Percentiles rank a stretch among this genome's conserved stretches.
phyloP scores from a whole-genome alignment of 495 filamentous ascomycete species.

The Aspergillus haitiensis region DNA sequence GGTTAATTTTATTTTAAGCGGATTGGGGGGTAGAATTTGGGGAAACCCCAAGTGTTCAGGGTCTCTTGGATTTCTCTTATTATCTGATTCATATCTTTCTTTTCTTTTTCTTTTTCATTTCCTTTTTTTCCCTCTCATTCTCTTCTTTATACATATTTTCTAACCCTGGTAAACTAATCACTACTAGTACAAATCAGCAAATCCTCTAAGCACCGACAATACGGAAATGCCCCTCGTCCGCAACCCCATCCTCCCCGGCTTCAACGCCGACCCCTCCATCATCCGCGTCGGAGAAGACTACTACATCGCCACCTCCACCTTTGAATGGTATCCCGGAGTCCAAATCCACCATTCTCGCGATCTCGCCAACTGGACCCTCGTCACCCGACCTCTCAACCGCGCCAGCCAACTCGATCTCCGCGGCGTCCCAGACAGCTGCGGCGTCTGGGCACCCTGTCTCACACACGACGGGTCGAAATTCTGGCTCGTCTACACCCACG shows the following conservation, averaged over 20 bases:
- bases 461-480: constrained; percentile 58
- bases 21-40: no score
- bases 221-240: neutral
- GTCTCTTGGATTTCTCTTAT: no score
- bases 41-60: no score
- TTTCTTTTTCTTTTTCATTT: no score
- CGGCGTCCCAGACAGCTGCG: constrained; percentile 55
- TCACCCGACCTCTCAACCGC: constrained; percentile 29
- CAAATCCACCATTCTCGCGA: constrained; percentile 60
- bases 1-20: no score
- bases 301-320: constrained; percentile 63
- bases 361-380: constrained; percentile 58
- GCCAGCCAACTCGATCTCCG: constrained; percentile 19
- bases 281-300: constrained; percentile 57
- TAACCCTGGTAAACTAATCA: no score
- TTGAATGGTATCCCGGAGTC: constrained; percentile 62
- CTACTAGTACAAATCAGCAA: no score
- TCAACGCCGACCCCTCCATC: constrained; percentile 63
- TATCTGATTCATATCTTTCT: no score
- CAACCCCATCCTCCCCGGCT: constrained; percentile 64
- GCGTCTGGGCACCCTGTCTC: constrained; percentile 64
- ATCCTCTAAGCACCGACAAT: no score
- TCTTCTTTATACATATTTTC: no score
- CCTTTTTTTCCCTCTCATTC: no score
- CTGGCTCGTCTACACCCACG: constrained; percentile 24